Evolutionary conservation across 495 filamentous ascomycete species (phyloP).

Genomic region (Xylaria curta): DNA sequence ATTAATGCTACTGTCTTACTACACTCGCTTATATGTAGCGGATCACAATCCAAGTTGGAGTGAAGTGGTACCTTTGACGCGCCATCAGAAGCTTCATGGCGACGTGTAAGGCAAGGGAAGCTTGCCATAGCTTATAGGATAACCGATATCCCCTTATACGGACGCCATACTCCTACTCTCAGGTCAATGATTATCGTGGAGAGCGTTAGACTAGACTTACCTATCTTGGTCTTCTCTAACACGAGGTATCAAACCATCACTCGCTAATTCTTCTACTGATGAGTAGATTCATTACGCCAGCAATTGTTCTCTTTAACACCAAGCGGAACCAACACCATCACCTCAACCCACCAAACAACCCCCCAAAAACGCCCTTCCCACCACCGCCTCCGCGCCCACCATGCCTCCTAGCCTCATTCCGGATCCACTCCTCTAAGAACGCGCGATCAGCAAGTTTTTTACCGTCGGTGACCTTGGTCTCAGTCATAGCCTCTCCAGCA

Average conservation of each 20-base stretch:
- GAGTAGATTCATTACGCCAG: neutral
- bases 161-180: neutral
- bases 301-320: neutral
- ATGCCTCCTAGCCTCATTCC: slow-evolving; percentile 60
- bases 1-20: neutral
- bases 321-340: slow-evolving; percentile 14
- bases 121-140: neutral
- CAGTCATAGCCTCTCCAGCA: slow-evolving; percentile 61
- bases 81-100: neutral
- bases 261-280: neutral
- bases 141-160: neutral
- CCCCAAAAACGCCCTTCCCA: slow-evolving; percentile 45
- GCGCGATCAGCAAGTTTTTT: slow-evolving; percentile 58
- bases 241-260: neutral
- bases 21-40: neutral
- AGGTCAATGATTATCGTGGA: neutral
- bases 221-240: neutral
- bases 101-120: neutral
- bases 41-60: neutral
- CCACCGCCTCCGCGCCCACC: slow-evolving; percentile 54
- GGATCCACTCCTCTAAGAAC: slow-evolving; percentile 67
- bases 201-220: neutral
- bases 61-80: neutral
- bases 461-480: slow-evolving; percentile 61
- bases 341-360: slow-evolving; percentile 53